Evolutionary conservation across 208 protist species (phyloP), one percentile per base, ranked within the genome.

Genomic region (Trypanosoma grayi): DNA sequence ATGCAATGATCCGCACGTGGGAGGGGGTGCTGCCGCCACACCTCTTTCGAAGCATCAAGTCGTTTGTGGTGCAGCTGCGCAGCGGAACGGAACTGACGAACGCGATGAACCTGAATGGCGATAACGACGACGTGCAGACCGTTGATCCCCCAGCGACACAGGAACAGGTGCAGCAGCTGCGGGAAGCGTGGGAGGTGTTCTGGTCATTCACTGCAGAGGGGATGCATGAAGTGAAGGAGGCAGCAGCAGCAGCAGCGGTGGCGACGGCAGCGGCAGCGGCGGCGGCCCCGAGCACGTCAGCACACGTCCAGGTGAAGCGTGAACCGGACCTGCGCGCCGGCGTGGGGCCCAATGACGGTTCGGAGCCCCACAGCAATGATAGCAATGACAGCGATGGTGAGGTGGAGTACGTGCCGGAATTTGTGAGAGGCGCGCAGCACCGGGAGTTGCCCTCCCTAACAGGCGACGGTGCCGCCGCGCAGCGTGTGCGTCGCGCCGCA

Each of bases 1-100:
- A 92, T 56, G 50, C 69, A 16, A 62, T 92, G 47, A 80, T 92
- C 58, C 73, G 63, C 16, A 80, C 77, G n/a, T 92, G 85, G 85
- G 69, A 82, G 36, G 56, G 52, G 5, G 46, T 89, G 11, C 61
- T 92, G 41, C 81, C 85, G 33, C 60, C 67, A 20, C 57, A 60
- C 16, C 39, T 86, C 6, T 87, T 75, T 53, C 51, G 34, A 14
- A 66, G 67, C 2, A 51, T 92, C 7, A 73, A 64, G 41, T 81
- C 78, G 16, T 76, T 85, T 60, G 81, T 75, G 30, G 60, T 85
- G 27, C 81, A 87, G 66, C 75, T 77, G 43, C 67, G 77, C 1
- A 85, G 85, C 47, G 79, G 73, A 20, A 81, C 74, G 31, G 77
- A 86, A 66, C 63, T 92, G 36, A 63, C 79, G 40, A 66, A 66